Percentiles rank a stretch among this genome's conserved stretches.
Evolutionary conservation across 176 grass and related monocot species (phyloP).

Genomic region (Carex pumila): DNA sequence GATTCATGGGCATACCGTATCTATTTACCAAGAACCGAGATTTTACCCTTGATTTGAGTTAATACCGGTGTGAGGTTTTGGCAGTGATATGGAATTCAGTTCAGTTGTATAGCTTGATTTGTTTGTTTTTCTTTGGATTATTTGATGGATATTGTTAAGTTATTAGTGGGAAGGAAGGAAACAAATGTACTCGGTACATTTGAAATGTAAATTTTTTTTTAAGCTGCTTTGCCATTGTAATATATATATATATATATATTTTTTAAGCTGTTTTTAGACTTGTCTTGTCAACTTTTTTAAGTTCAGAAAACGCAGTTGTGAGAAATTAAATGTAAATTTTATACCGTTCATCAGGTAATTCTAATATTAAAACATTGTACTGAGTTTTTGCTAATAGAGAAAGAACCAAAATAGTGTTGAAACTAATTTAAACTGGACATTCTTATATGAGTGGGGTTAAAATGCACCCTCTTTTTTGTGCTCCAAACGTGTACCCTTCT

Average conservation of each 20-base stretch:
- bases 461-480: no score
- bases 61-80: slow-evolving; percentile 16
- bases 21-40: neutral
- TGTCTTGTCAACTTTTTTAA: neutral
- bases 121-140: neutral
- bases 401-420: neutral
- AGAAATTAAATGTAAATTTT: neutral
- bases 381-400: neutral
- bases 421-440: neutral
- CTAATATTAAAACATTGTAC: neutral
- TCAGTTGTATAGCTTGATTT: slow-evolving; percentile 17
- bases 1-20: neutral
- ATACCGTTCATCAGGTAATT: neutral
- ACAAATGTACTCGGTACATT: neutral
- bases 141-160: slow-evolving; percentile 1
- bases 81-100: neutral
- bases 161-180: neutral
- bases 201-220: slow-evolving; percentile 10
- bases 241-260: no score
- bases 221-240: neutral
- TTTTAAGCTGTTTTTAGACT: no score
- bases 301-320: neutral
- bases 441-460: no score
- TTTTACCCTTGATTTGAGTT: neutral
- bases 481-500: no score